These are phyloP conservation scores for Cryptococcus sp. DNA, from an alignment of 1,284 basidiomycete species.

Conservation along the genomic window DNA sequence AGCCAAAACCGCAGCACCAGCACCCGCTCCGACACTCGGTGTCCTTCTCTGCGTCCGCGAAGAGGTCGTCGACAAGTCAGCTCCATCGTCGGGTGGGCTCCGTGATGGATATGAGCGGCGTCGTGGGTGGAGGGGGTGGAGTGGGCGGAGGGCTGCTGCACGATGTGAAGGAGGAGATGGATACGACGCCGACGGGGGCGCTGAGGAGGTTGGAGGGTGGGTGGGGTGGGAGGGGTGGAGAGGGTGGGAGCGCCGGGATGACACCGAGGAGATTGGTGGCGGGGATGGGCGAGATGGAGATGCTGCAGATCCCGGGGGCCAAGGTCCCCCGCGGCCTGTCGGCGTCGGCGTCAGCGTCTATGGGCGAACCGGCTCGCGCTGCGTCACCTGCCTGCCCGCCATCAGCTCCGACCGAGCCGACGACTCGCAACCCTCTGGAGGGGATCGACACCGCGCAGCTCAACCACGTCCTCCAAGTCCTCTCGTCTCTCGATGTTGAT, in stretches of 20 bases:
- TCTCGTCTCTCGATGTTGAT: constrained; percentile 1
- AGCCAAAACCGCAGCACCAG: constrained; percentile 6
- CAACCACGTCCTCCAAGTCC: constrained; percentile 1
- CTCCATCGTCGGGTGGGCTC: constrained; percentile 11
- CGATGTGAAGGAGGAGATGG: constrained; percentile 15
- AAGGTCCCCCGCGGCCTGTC: too few relatives aligned
- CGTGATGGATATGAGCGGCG: constrained; percentile 6
- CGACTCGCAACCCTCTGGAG: neutral
- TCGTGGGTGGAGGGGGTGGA: neutral
- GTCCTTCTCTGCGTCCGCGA: constrained; percentile 15
- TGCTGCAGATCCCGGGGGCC: too few relatives aligned
- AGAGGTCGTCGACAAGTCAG: neutral
- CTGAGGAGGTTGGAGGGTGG: constrained; percentile 14
- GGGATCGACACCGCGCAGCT: neutral
- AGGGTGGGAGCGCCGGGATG: neutral
- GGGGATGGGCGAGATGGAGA: neutral
- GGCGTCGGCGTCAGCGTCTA: too few relatives aligned
- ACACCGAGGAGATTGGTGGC: too few relatives aligned
- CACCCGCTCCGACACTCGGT: constrained; percentile 19
- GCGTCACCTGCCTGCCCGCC: neutral
- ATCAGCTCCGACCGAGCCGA: neutral
- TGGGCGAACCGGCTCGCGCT: too few relatives aligned
- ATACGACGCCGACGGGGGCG: constrained; percentile 23
- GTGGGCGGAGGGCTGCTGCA: neutral
- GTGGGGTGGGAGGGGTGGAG: neutral